phyloP scores from a whole-genome alignment of 1,284 basidiomycete genomes.

The Cryptococcus floricola region DNA sequence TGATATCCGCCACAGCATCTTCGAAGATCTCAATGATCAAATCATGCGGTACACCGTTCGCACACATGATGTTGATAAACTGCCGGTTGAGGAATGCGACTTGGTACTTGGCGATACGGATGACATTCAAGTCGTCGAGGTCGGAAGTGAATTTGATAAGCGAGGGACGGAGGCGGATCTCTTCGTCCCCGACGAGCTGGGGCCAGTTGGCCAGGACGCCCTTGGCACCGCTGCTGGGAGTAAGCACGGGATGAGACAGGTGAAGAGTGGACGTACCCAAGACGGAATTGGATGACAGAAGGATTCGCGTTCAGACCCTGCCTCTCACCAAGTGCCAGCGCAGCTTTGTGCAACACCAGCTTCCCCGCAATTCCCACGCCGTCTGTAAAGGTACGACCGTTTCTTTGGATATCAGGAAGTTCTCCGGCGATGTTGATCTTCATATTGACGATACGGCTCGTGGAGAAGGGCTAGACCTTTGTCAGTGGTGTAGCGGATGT shows the following conservation, averaged over 20 bases:
- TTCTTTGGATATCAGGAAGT: constrained; percentile 26
- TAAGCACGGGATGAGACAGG: constrained; percentile 2
- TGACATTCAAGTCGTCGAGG: constrained; percentile 38
- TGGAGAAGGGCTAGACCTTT: constrained; percentile 33
- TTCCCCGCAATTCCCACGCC: constrained; percentile 41
- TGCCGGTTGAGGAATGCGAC: constrained; percentile 48
- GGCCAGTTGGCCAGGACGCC: constrained; percentile 47
- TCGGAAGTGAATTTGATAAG: constrained; percentile 44
- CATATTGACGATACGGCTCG: constrained; percentile 35
- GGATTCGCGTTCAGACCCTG: constrained; percentile 28
- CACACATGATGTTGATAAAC: constrained; percentile 48
- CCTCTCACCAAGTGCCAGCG: constrained; percentile 31
- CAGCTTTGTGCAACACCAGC: constrained; percentile 38
- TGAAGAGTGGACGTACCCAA: constrained; percentile 28
- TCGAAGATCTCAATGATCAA: constrained; percentile 41
- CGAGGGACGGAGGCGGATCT: constrained; percentile 40
- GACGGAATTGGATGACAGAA: constrained; percentile 47
- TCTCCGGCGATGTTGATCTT: constrained; percentile 22
- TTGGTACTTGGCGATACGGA: constrained; percentile 44
- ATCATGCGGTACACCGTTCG: constrained; percentile 37
- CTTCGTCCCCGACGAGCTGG: constrained; percentile 20
- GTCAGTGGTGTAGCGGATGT: constrained; percentile 1
- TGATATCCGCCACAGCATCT: constrained; percentile 30
- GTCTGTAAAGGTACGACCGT: constrained; percentile 44
- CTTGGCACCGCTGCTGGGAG: constrained; percentile 42